phyloP scores from a whole-genome alignment of 2,329 filamentous ascomycete species.

The Corynespora cassiicola region DNA sequence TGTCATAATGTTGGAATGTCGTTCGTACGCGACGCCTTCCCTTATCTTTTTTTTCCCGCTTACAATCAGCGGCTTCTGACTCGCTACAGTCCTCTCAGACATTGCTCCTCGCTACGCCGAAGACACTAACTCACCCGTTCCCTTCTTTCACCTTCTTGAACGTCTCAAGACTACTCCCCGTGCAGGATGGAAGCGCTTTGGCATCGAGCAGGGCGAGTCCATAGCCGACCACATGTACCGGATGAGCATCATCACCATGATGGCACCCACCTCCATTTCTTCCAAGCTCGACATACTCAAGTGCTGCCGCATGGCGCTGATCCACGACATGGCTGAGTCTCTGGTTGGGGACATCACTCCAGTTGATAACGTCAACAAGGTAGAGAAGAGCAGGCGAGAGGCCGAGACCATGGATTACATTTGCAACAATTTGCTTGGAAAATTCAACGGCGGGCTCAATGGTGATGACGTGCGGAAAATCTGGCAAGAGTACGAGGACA shows the following conservation, averaged over 20 bases:
- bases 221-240: slow-evolving; percentile 99
- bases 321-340: slow-evolving; percentile 97
- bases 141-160: slow-evolving; percentile 94
- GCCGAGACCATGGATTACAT: slow-evolving; percentile 92
- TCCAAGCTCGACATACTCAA: slow-evolving; percentile 75
- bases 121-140: slow-evolving; percentile 74
- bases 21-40: slow-evolving; percentile 40
- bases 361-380: slow-evolving; percentile 82
- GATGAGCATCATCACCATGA: slow-evolving; percentile 96
- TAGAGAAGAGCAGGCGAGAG: slow-evolving; percentile 89
- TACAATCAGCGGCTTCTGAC: slow-evolving; percentile 8
- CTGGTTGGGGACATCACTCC: slow-evolving; percentile 97
- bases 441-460: slow-evolving; percentile 73
- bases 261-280: slow-evolving; percentile 78
- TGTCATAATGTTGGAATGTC: slow-evolving; percentile 38
- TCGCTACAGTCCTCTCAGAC: slow-evolving; percentile 64
- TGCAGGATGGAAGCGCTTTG: slow-evolving; percentile 93
- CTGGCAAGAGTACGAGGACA: slow-evolving; percentile 97
- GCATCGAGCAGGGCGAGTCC: slow-evolving; percentile 78
- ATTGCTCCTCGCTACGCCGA: slow-evolving; percentile 66
- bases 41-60: slow-evolving; percentile 10
- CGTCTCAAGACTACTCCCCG: slow-evolving; percentile 95
- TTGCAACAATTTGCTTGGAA: slow-evolving; percentile 72
- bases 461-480: slow-evolving; percentile 76
- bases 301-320: slow-evolving; percentile 93